phyloP scores from a whole-genome alignment of 1,284 basidiomycete species.

The Boletus calvinii region DNA sequence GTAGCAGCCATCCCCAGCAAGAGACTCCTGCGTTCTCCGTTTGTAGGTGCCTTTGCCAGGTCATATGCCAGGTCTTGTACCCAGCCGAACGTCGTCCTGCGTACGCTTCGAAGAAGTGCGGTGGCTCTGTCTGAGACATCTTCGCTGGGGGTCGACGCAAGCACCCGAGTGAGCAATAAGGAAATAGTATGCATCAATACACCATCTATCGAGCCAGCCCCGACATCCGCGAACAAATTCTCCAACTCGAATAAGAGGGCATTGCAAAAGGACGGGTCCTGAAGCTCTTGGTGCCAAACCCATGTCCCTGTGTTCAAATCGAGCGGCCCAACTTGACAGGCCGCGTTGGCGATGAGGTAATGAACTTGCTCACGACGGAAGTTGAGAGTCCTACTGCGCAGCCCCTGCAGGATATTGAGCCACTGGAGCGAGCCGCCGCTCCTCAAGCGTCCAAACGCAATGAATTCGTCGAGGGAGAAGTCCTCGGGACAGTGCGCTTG shows the following conservation, averaged over 20 bases:
- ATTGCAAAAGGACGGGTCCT: constrained; percentile 30
- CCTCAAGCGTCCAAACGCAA: constrained; percentile 42
- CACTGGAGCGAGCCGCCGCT: constrained; percentile 46
- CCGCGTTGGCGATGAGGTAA: constrained; percentile 39
- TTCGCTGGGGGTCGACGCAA: constrained; percentile 24
- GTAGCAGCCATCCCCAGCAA: not conserved
- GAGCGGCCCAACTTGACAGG: constrained; percentile 40
- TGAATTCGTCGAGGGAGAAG: constrained; percentile 43
- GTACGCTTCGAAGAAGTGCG: constrained; percentile 30
- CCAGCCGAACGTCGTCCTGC: constrained; percentile 38
- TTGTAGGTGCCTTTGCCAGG: too few species aligned
- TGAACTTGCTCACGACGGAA: constrained; percentile 39
- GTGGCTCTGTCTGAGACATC: constrained; percentile 12
- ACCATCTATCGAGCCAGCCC: constrained; percentile 40
- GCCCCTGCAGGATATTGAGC: constrained; percentile 46
- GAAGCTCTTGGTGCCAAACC: constrained; percentile 38
- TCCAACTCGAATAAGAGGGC: constrained; percentile 35
- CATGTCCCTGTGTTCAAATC: constrained; percentile 8
- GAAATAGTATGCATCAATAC: constrained; percentile 36
- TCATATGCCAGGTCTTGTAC: constrained; percentile 11
- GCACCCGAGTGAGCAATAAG: constrained; percentile 33
- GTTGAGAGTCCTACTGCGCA: constrained; percentile 38
- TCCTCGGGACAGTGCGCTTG: constrained; percentile 6
- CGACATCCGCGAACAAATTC: constrained; percentile 27
- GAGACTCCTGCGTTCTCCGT: too few species aligned